A percentile compares a stretch with the other conserved stretches of the same genome.
These are phyloP conservation scores for Populus deltoides DNA, from an alignment of 345 rosid species.

Conservation along the genomic window DNA sequence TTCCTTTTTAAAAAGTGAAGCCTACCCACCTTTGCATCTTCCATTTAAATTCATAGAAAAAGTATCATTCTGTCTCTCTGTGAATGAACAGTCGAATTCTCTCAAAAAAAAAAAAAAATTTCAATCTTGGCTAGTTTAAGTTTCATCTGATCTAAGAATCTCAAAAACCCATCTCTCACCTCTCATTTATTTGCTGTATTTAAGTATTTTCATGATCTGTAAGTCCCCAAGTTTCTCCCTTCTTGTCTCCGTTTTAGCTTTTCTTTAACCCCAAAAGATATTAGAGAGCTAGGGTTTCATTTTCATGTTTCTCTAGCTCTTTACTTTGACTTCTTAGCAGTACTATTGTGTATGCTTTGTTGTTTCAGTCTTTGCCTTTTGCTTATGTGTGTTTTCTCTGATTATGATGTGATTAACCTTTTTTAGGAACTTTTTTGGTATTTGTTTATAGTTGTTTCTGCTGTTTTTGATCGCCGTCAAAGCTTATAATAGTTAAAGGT, in stretches of 20 bases:
- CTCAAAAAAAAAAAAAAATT: background rate
- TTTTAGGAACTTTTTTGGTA: background rate
- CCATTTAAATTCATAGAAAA: background rate
- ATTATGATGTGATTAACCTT: background rate
- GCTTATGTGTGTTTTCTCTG: background rate
- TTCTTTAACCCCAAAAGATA: background rate
- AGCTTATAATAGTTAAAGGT: background rate
- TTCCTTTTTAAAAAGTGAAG: constrained; percentile 6
- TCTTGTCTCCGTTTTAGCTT: constrained; percentile 8
- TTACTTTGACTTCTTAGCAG: background rate
- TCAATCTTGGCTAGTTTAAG: background rate
- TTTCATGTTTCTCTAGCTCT: background rate
- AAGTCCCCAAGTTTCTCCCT: constrained; percentile 11
- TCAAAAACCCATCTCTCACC: background rate
- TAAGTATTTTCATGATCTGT: constrained; percentile 19
- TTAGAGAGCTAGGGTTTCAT: background rate
- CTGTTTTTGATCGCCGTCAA: background rate
- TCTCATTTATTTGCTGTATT: background rate
- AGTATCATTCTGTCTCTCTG: constrained; percentile 6
- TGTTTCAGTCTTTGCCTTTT: constrained; percentile 5
- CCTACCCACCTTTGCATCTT: background rate
- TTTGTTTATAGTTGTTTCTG: background rate
- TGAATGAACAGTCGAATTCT: background rate
- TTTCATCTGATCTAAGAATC: constrained; percentile 15
- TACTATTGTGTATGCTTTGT: background rate